These are phyloP conservation scores for Gnomoniopsis sp. DNA, from an alignment of 2,329 filamentous ascomycete species.

Conservation along the genomic window DNA sequence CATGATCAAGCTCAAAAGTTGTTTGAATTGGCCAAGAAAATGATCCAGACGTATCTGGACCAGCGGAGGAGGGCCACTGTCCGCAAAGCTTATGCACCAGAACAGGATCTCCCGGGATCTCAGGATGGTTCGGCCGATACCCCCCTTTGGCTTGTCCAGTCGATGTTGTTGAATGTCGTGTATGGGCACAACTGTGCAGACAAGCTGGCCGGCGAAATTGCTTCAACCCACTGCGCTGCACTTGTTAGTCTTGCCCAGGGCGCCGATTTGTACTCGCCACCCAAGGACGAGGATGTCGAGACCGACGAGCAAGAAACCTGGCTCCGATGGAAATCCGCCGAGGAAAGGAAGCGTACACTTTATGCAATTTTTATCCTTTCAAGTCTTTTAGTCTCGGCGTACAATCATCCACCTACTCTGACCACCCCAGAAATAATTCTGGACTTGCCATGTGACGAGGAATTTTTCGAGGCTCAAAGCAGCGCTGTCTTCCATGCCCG, in stretches of 20 bases:
- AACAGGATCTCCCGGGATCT: constrained; percentile 38
- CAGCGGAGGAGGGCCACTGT: constrained; percentile 85
- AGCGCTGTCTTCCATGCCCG: constrained; percentile 76
- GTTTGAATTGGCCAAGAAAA: constrained; percentile 90
- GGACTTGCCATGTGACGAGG: constrained; percentile 89
- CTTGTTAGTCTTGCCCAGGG: constrained; percentile 87
- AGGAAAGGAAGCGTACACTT: constrained; percentile 90
- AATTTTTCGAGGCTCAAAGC: constrained; percentile 80
- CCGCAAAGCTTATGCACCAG: constrained; percentile 50
- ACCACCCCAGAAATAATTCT: constrained; percentile 92
- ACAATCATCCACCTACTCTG: constrained; percentile 86
- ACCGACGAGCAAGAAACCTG: constrained; percentile 69
- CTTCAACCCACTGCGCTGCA: constrained; percentile 86
- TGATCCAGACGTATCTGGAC: constrained; percentile 91
- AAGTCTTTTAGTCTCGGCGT: constrained; percentile 84
- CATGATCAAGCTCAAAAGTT: constrained; percentile 75
- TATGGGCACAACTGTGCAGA: constrained; percentile 95
- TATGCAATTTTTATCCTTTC: constrained; percentile 90
- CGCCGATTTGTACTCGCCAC: constrained; percentile 63
- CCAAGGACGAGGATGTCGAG: constrained; percentile 51
- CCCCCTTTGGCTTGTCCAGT: constrained; percentile 91
- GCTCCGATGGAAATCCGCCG: constrained; percentile 81
- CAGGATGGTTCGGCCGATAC: constrained; percentile 66
- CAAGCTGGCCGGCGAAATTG: constrained; percentile 85
- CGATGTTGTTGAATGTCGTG: constrained; percentile 93